These are phyloP conservation scores for Chlorella sp. DNA, from an alignment of 139 green algal genomes.

Conservation along the genomic window DNA sequence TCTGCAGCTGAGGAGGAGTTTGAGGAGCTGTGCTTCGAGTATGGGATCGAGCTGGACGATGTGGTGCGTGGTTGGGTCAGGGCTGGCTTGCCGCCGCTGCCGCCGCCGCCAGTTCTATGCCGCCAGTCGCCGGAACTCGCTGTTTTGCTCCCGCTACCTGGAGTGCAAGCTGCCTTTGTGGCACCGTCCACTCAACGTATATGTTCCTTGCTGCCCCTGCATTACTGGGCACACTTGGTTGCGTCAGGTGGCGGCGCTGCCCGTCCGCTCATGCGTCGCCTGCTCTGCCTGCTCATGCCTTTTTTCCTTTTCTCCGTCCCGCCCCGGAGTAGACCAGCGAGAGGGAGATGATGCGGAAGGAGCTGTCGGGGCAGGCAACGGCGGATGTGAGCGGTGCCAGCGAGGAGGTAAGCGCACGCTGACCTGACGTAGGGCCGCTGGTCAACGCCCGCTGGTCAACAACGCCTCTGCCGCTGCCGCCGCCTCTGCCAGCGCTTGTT, in stretches of 20 bases:
- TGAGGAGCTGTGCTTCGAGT: slow-evolving; percentile 98
- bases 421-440: background rate
- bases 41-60: slow-evolving; percentile 99
- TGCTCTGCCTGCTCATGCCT: background rate
- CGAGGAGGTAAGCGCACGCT: slow-evolving; percentile 66
- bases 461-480: background rate
- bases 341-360: slow-evolving; percentile 93
- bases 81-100: background rate
- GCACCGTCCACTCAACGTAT: too few species aligned
- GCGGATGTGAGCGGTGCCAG: slow-evolving; percentile 49
- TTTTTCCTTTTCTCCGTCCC: background rate
- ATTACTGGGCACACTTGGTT: background rate
- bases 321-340: slow-evolving; percentile 83
- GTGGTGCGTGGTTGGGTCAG: slow-evolving; percentile 73
- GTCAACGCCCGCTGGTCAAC: background rate
- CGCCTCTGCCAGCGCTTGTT: background rate
- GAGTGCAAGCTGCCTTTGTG: too few species aligned
- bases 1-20: slow-evolving; percentile 96
- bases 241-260: background rate
- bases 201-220: too few species aligned
- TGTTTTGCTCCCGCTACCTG: too few species aligned
- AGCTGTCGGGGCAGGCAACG: slow-evolving; percentile 55
- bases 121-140: too few species aligned
- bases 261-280: background rate
- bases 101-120: background rate